Conservation (phyloP, 495 filamentous ascomycete genomes). For the Corynascus novoguineensis region DNA sequence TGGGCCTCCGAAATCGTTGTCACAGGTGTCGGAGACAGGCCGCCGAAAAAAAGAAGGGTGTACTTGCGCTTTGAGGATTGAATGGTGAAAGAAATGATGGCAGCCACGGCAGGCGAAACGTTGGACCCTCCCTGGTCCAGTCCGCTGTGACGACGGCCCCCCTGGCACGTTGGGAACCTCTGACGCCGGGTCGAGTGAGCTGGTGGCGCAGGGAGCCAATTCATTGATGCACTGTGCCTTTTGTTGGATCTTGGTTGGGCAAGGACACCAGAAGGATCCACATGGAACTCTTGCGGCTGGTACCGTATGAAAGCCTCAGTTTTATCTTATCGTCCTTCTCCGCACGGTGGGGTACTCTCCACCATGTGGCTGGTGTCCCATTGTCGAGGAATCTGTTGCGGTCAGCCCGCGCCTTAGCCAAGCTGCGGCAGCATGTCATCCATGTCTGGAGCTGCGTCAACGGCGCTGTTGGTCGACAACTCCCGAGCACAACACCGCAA, state of each 20-base stretch:
- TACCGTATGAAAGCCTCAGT: background rate
- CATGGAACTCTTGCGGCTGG: background rate
- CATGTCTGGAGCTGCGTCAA: slow-evolving; percentile 20
- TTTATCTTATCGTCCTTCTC: slow-evolving; percentile 4
- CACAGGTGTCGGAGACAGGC: slow-evolving; percentile 8
- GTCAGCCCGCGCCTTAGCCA: slow-evolving; percentile 16
- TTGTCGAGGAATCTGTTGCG: background rate
- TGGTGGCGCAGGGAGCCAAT: background rate
- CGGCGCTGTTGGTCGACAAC: slow-evolving; percentile 22
- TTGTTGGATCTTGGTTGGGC: background rate
- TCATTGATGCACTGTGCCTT: slow-evolving; percentile 10
- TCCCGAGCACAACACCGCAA: slow-evolving; percentile 9
- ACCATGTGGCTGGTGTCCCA: slow-evolving; percentile 11
- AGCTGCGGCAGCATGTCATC: slow-evolving; percentile 14
- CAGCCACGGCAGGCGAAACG: background rate
- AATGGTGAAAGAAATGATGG: background rate
- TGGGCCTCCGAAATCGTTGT: slow-evolving; percentile 1
- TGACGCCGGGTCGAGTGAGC: slow-evolving; percentile 1
- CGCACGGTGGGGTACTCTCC: background rate
- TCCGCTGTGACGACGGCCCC: background rate
- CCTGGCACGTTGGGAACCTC: background rate
- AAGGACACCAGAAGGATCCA: background rate
- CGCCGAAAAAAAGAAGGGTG: slow-evolving; percentile 9
- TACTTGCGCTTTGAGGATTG: slow-evolving; percentile 3
- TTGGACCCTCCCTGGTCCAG: background rate